Percentiles rank a stretch among this genome's conserved stretches.
These are phyloP conservation scores for Botrytis fragariae DNA, from an alignment of 2,329 filamentous ascomycete species.

Conservation along the genomic window DNA sequence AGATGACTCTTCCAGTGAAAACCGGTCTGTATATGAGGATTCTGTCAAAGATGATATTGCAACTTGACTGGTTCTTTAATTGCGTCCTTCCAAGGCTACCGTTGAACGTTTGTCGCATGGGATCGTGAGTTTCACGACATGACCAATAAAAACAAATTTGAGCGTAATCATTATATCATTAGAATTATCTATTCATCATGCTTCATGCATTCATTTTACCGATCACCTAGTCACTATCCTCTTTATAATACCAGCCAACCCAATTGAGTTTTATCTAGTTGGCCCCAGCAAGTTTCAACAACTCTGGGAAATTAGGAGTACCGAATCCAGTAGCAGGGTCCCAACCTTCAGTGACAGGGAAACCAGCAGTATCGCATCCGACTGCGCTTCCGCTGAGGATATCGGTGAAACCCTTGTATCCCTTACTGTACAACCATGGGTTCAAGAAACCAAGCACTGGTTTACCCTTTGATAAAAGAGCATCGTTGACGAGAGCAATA, in stretches of 20 bases:
- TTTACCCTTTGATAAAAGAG: constrained; percentile 51
- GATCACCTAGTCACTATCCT: too few relatives aligned
- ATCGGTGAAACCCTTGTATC: constrained; percentile 42
- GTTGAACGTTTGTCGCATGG: background rate
- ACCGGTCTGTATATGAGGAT: background rate
- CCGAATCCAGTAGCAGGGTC: constrained; percentile 41
- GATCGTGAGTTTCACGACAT: background rate
- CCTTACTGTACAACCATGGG: constrained; percentile 43
- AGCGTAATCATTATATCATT: constrained; percentile 2
- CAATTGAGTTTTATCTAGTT: background rate
- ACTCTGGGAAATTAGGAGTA: constrained; percentile 31
- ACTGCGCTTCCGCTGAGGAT: constrained; percentile 40
- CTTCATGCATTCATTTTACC: background rate
- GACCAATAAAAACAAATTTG: background rate
- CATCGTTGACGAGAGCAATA: constrained; percentile 61
- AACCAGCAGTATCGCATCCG: constrained; percentile 39
- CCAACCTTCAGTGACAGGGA: constrained; percentile 38
- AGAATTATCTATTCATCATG: background rate
- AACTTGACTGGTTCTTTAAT: background rate
- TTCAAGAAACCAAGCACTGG: constrained; percentile 44
- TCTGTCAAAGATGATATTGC: background rate
- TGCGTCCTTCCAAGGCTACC: background rate
- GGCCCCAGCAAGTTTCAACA: background rate
- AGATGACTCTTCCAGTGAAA: too few relatives aligned
- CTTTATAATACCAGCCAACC: background rate